Base-by-base conservation (phyloP, 306 rosid species). In the Rosa persica region DNA sequence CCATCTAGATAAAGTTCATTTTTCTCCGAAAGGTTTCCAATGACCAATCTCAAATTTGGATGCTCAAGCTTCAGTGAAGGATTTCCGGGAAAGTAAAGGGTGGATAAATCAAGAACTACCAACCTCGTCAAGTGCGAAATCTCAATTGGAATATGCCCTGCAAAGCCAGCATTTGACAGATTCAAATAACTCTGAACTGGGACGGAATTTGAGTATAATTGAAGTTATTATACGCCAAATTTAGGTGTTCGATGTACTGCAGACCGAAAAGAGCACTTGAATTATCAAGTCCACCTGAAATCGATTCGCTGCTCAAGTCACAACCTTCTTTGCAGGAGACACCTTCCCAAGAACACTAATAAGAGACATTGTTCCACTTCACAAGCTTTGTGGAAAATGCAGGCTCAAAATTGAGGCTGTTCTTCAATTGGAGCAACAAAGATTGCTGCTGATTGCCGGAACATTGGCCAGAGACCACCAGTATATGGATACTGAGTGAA, bases 311-410 rank as follows among this genome's bases (percentile, higher is more conserved):
- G 76, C 70, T 61, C 67, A 86, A 22, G 20, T 81, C 73, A 38
- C 78, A 76, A 3, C 77, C 77, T 8, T 6, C 12, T 11, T 81
- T 76, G 67, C 90, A 90, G 3, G 47, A 8, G 43, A 91, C 86
- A 38, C 94, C 92, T 0, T 3, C 19, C 97, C 93, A 89, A 13
- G 40, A 5, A 47, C 94, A 86, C 51, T 85, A 87, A 75, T 54
- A 82, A 7, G 47, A 0, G 48, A 12, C 79, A 44, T 25, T 46
- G 16, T 80, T 77, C 97, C 93, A 89, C 0, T 10, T 16, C 4
- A 19, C 61, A 0, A 88, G 77, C 64, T 84, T 87, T 4, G 1
- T 69, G 39, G 91, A 81, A 8, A 0, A 0, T 3, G 30, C 17
- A 43, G 4, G 0, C 0, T 49, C 0, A 55, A 67, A 72, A 4